phyloP scores from a whole-genome alignment of 2,329 filamentous ascomycete genomes.

The Claviceps quebecensis region DNA sequence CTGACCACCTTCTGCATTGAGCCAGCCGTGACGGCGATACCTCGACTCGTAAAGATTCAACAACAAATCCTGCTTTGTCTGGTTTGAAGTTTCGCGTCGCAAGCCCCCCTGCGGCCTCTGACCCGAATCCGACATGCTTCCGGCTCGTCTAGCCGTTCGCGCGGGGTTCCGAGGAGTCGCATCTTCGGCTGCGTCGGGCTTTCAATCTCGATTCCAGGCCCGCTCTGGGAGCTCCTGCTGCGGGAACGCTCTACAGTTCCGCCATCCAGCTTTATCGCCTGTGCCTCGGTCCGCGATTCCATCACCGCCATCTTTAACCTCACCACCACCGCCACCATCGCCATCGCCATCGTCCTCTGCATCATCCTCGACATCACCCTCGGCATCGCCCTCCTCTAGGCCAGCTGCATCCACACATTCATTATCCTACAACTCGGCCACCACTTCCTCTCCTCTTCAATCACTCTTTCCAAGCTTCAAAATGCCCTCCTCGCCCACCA shows the following conservation, averaged over 20 bases:
- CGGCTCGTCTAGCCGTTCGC: neutral
- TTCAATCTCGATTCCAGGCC: neutral
- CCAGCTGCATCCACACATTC: neutral
- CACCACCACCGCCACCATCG: neutral
- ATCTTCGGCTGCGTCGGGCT: neutral
- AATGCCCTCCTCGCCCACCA: conserved; percentile 1
- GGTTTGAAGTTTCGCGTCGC: neutral
- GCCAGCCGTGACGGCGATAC: neutral
- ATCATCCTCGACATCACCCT: neutral
- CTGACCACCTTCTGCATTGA: neutral
- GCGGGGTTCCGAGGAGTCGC: neutral
- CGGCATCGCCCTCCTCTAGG: neutral
- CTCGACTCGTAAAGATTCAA: neutral
- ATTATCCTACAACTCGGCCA: neutral
- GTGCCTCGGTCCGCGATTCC: neutral
- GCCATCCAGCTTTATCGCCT: neutral
- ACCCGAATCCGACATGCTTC: neutral
- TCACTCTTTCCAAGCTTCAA: conserved; percentile 1
- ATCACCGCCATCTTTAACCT: neutral
- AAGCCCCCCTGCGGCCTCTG: neutral
- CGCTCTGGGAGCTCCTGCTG: conserved; percentile 4
- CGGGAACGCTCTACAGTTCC: neutral
- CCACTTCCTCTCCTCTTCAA: neutral
- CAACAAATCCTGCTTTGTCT: neutral
- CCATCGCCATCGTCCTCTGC: neutral